Conservation (phyloP, 257 asterid genomes). For the Penstemon newberryi region DNA sequence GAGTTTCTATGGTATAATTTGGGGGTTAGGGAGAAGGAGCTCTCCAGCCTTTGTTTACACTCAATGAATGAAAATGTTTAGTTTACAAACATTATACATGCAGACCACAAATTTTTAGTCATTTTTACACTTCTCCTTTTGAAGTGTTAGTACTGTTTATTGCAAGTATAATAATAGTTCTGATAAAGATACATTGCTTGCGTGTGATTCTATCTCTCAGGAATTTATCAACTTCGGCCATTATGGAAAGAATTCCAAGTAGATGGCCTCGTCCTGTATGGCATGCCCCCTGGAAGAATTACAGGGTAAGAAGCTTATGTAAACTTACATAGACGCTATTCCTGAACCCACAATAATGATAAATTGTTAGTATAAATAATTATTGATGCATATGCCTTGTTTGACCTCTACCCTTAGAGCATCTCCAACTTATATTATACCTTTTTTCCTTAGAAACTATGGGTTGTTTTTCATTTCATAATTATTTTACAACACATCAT, state of each 20-base stretch:
- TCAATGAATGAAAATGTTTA: neutral
- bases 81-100: constrained; percentile 10
- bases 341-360: neutral
- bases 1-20: constrained; percentile 6
- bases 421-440: neutral
- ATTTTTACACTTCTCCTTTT: constrained; percentile 8
- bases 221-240: constrained; percentile 90
- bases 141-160: neutral
- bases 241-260: constrained; percentile 21
- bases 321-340: constrained; percentile 4
- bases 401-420: neutral
- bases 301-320: constrained; percentile 59
- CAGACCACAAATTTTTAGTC: constrained; percentile 1
- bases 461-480: neutral
- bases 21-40: neutral
- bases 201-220: constrained; percentile 43
- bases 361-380: neutral
- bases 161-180: neutral
- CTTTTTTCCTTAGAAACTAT: constrained; percentile 1
- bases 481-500: neutral
- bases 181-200: constrained; percentile 14
- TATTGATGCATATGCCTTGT: neutral
- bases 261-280: constrained; percentile 15
- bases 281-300: constrained; percentile 95
- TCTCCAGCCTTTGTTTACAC: constrained; percentile 7